Evolutionary conservation across 2,329 filamentous ascomycete genomes (phyloP).

Genomic region (Aspergillus japonicus): DNA sequence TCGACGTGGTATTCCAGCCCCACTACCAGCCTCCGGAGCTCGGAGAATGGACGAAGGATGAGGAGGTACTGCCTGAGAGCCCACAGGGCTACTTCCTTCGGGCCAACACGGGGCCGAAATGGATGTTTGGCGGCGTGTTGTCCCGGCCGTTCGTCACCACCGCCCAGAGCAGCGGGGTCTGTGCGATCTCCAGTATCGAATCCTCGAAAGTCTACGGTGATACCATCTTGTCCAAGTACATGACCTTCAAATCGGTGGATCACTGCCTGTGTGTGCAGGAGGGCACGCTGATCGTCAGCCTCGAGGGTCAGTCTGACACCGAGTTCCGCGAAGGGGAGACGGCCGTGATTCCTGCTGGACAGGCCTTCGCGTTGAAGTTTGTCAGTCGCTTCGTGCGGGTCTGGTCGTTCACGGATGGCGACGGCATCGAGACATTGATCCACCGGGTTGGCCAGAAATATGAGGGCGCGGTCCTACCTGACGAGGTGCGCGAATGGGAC

Average conservation of each 20-base stretch:
- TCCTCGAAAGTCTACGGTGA: slow-evolving; percentile 34
- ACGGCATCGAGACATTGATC: slow-evolving; percentile 50
- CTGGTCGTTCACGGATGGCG: slow-evolving; percentile 51
- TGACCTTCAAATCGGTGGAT: slow-evolving; percentile 51
- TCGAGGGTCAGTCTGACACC: slow-evolving; percentile 37
- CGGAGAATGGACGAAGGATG: slow-evolving; percentile 26
- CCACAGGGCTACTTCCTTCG: slow-evolving; percentile 52
- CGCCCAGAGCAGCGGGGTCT: slow-evolving; percentile 49
- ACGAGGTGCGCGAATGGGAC: slow-evolving; percentile 31
- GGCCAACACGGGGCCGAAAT: slow-evolving; percentile 44
- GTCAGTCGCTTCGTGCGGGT: slow-evolving; percentile 49
- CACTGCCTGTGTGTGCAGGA: slow-evolving; percentile 55
- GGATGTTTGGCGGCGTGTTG: slow-evolving; percentile 36
- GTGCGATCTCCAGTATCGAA: slow-evolving; percentile 56
- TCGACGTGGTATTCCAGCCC: slow-evolving; percentile 56
- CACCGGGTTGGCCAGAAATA: slow-evolving; percentile 38
- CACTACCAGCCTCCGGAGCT: slow-evolving; percentile 49
- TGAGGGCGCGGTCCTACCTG: slow-evolving; percentile 41
- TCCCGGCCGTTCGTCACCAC: slow-evolving; percentile 50
- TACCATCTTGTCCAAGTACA: slow-evolving; percentile 36
- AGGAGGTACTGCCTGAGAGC: slow-evolving; percentile 24
- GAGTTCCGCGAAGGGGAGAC: slow-evolving; percentile 50
- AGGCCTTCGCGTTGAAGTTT: slow-evolving; percentile 48
- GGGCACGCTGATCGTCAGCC: slow-evolving; percentile 45
- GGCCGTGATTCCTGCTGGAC: slow-evolving; percentile 49